phyloP scores from a whole-genome alignment of 495 filamentous ascomycete species.

The Penicillium paxilli region DNA sequence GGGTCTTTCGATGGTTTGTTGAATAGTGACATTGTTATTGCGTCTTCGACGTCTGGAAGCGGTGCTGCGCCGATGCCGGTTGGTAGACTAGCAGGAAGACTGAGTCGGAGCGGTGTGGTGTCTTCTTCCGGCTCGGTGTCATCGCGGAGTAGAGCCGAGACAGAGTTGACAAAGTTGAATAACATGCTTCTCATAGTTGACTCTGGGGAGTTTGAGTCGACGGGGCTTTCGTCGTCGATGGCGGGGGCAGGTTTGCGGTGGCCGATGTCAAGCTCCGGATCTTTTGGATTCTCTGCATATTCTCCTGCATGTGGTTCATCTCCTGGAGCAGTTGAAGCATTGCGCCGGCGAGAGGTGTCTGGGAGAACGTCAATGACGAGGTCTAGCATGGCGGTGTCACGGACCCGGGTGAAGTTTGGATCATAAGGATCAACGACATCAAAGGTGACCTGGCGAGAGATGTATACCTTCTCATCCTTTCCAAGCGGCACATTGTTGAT shows the following conservation, averaged over 20 bases:
- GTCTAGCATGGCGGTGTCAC: slow-evolving; percentile 71
- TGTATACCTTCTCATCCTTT: slow-evolving; percentile 84
- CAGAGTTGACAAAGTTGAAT: slow-evolving; percentile 57
- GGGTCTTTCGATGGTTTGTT: slow-evolving; percentile 40
- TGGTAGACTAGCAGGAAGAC: slow-evolving; percentile 67
- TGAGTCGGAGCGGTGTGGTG: slow-evolving; percentile 35
- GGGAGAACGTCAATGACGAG: slow-evolving; percentile 61
- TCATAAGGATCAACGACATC: slow-evolving; percentile 71
- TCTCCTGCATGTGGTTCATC: slow-evolving; percentile 27
- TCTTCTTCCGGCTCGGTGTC: slow-evolving; percentile 23
- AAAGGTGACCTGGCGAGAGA: slow-evolving; percentile 73
- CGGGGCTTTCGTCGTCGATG: slow-evolving; percentile 20
- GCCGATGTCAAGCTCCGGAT: slow-evolving; percentile 14
- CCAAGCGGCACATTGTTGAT: slow-evolving; percentile 81
- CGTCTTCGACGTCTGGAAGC: slow-evolving; percentile 65
- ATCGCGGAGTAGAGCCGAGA: slow-evolving; percentile 55
- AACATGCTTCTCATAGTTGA: slow-evolving; percentile 52
- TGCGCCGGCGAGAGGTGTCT: slow-evolving; percentile 38
- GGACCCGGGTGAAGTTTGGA: slow-evolving; percentile 77
- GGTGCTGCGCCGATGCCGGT: slow-evolving; percentile 76
- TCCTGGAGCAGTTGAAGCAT: slow-evolving; percentile 39
- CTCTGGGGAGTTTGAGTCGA: slow-evolving; percentile 43
- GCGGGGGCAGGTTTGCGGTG: slow-evolving; percentile 17
- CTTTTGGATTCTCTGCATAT: slow-evolving; percentile 16
- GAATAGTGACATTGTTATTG: slow-evolving; percentile 41